Base-by-base conservation (phyloP, 805 yeast genomes). In the Teunomyces gatunensis region DNA sequence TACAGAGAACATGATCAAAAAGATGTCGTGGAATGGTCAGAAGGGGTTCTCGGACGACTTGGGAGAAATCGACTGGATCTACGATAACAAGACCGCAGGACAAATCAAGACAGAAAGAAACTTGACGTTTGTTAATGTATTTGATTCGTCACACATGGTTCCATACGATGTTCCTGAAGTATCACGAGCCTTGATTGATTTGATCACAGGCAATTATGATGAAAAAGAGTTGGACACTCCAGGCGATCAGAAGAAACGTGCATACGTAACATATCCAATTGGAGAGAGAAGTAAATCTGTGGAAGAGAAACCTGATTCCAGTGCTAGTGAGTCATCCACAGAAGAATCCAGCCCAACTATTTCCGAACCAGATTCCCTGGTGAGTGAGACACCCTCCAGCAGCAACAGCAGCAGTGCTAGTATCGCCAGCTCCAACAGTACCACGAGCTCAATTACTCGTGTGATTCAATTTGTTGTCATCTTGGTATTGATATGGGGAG, bases 91-190 rank as follows among this genome's bases (percentile, higher is more conserved):
- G 6, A 49, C 48, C 7, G 77, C 69, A 7, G 77, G 81, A 50
- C 56, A 64, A 32, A 55, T 79, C 33, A 64, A 64, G 49, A 44
- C 65, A 15, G 91, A 83, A 42, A 75, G 88, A 52, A 88, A 89
- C 59, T 71, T 92, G 58, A 85, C 96, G 0, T 86, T 85, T 61
- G 81, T 87, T 28, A 80, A 81, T 48, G 80, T 92, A 1, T 79
- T 68, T 61, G 80, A 88, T 55, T 81, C 96, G 0, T 85, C 96
- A 3, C 98, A 94, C 61, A 92, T 94, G 98, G 94, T 90, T 21
- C 96, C 98, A 1, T 84, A 79, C 54, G 97, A 91, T 62, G 68
- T 80, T 45, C 87, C 94, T 1, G 80, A 75, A 40, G 75, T 79
- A 23, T 79, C 91, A 6, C 74, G 90, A 54, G 89, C 89, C 13